Conservation (phyloP, 1,139 yeast genomes). For the Debaryomyces nepalensis region DNA sequence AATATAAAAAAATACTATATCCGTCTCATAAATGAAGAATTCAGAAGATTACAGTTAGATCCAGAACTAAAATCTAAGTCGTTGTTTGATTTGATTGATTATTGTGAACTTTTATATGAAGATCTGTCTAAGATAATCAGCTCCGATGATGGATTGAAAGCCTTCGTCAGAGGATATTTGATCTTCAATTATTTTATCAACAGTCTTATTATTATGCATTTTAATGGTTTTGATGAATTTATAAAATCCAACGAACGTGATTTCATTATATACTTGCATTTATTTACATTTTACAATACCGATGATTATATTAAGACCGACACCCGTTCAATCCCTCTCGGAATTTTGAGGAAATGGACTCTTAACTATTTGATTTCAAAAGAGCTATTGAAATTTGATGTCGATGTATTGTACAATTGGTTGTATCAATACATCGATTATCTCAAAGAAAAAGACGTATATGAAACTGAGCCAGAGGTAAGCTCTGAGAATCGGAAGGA, state of each 20-base stretch:
- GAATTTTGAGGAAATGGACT: conserved; percentile 32
- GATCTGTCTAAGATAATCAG: conserved; percentile 24
- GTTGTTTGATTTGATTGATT: conserved; percentile 49
- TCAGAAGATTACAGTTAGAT: conserved; percentile 44
- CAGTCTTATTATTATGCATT: conserved; percentile 49
- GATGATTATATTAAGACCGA: conserved; percentile 31
- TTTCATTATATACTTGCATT: conserved; percentile 49
- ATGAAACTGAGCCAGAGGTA: conserved; percentile 10
- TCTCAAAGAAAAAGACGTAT: conserved; percentile 37
- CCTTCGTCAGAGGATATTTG: conserved; percentile 45
- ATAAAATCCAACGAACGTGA: conserved; percentile 44
- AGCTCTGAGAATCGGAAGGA: neutral
- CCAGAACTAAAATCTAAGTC: conserved; percentile 35
- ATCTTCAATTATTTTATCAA: conserved; percentile 51
- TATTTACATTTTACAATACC: conserved; percentile 47
- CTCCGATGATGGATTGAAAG: conserved; percentile 26
- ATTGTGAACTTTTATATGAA: conserved; percentile 48
- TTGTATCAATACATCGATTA: conserved; percentile 47
- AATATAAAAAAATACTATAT: conserved; percentile 26
- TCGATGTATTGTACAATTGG: conserved; percentile 46
- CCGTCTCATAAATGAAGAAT: conserved; percentile 40
- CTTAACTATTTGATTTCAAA: conserved; percentile 37
- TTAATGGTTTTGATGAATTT: conserved; percentile 49
- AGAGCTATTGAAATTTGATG: conserved; percentile 41
- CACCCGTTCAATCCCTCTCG: conserved; percentile 29